Percentiles rank a stretch among this genome's conserved stretches.
Conservation (phyloP, 176 grass and related monocot genomes). For the Poa pratensis region DNA sequence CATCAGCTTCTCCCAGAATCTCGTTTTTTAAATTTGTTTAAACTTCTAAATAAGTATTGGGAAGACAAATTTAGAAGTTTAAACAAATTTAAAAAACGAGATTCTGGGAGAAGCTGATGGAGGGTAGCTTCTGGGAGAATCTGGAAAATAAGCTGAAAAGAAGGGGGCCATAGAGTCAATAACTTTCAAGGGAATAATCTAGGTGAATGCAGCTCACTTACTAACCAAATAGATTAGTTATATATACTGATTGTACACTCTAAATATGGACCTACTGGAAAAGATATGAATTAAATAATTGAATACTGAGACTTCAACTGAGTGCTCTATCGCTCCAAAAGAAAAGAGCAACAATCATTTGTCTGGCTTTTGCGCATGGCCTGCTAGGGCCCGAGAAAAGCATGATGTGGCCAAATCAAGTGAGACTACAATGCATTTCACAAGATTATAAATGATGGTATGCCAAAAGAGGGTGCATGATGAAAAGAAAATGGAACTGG, state of each 20-base stretch:
- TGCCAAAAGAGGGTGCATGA: constrained; percentile 45
- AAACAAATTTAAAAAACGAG: no score
- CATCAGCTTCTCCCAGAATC: no score
- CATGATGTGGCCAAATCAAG: constrained; percentile 24
- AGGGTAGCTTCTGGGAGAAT: no score
- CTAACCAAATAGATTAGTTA: constrained; percentile 6
- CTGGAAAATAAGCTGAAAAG: no score
- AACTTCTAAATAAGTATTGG: no score
- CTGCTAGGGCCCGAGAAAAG: background rate
- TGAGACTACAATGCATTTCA: constrained; percentile 2
- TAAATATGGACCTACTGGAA: background rate
- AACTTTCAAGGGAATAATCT: constrained; percentile 12
- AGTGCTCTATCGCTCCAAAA: background rate
- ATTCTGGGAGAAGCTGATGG: no score
- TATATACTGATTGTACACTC: background rate
- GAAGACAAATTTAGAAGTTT: no score
- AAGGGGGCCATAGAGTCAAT: background rate
- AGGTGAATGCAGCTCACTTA: background rate
- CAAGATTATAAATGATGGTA: constrained; percentile 26
- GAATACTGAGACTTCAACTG: background rate
- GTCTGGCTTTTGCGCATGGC: background rate
- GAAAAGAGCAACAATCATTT: background rate
- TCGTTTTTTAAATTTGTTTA: no score
- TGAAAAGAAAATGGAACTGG: constrained; percentile 31
- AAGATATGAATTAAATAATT: background rate